phyloP scores from a whole-genome alignment of 2,329 filamentous ascomycete species.

The Furcasterigmium sp. region DNA sequence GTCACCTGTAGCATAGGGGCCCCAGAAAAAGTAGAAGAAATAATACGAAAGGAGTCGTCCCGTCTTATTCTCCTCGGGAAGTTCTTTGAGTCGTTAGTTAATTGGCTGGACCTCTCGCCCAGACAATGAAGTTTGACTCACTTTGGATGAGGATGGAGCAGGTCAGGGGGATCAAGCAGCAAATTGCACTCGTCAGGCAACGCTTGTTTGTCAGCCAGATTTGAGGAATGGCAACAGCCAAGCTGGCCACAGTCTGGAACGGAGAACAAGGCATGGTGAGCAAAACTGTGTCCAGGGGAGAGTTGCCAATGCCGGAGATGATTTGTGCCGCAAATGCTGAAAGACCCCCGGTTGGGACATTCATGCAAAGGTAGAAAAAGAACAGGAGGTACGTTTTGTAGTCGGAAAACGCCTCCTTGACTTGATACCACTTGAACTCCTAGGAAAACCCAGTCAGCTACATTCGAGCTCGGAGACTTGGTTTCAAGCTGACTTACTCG shows the following conservation, averaged over 20 bases:
- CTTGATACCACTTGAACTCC: conserved; percentile 21
- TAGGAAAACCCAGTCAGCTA: background rate
- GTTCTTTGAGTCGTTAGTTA: background rate
- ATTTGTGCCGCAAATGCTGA: conserved; percentile 42
- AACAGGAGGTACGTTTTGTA: conserved; percentile 24
- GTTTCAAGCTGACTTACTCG: conserved; percentile 2
- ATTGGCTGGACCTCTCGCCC: no score
- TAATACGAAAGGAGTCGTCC: conserved; percentile 17
- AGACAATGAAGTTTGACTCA: background rate
- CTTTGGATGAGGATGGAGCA: conserved; percentile 3
- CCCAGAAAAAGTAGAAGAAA: conserved; percentile 20
- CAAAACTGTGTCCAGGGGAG: conserved; percentile 33
- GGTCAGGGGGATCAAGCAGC: conserved; percentile 9
- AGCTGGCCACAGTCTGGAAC: background rate
- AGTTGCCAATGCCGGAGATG: conserved; percentile 46
- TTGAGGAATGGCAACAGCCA: conserved; percentile 6
- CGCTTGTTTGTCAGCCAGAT: conserved; percentile 8
- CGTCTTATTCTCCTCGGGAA: conserved; percentile 32
- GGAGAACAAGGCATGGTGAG: background rate
- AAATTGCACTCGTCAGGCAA: conserved; percentile 7
- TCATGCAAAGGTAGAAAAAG: conserved; percentile 18
- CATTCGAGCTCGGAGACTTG: background rate
- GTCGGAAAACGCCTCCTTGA: conserved; percentile 24
- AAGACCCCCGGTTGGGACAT: conserved; percentile 22
- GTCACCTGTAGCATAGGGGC: conserved; percentile 13